A percentile compares a stretch with the other conserved stretches of the same genome.
Evolutionary conservation across 1,284 basidiomycete species (phyloP).

Genomic region (Tetrapyrgos nigripes): DNA sequence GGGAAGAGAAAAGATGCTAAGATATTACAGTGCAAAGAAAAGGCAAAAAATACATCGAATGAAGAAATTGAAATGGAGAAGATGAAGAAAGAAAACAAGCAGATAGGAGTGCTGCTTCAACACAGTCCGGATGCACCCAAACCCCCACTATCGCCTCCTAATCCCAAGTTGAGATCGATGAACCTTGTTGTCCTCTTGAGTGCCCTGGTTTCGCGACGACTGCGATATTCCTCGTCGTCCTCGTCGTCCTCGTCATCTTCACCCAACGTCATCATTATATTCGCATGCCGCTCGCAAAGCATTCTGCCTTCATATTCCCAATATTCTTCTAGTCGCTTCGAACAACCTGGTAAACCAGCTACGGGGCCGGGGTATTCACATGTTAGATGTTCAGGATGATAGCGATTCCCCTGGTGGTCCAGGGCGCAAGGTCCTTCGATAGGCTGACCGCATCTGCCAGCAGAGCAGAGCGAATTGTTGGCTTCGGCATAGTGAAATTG

Average conservation of each 20-base stretch:
- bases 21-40: too few relatives aligned
- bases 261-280: conserved; percentile 19
- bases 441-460: conserved; percentile 79
- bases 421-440: conserved; percentile 92
- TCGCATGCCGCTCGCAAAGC: conserved; percentile 81
- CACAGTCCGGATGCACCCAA: conserved; percentile 28
- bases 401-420: conserved; percentile 76
- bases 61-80: neutral
- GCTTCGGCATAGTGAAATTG: conserved; percentile 91
- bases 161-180: conserved; percentile 52
- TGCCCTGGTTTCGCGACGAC: conserved; percentile 52
- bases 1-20: too few relatives aligned
- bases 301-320: conserved; percentile 86
- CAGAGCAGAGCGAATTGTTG: conserved; percentile 85
- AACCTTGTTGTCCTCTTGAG: conserved; percentile 71
- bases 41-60: too few relatives aligned
- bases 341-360: conserved; percentile 53
- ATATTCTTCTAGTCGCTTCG: conserved; percentile 74
- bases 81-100: neutral
- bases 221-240: conserved; percentile 30
- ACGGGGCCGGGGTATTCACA: conserved; percentile 64
- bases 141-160: conserved; percentile 20
- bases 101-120: neutral
- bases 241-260: conserved; percentile 27
- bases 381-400: conserved; percentile 85